Percentiles rank a stretch among this genome's conserved stretches.
Evolutionary conservation across 176 grass and related monocot species (phyloP).

Genomic region (Typha latifolia): DNA sequence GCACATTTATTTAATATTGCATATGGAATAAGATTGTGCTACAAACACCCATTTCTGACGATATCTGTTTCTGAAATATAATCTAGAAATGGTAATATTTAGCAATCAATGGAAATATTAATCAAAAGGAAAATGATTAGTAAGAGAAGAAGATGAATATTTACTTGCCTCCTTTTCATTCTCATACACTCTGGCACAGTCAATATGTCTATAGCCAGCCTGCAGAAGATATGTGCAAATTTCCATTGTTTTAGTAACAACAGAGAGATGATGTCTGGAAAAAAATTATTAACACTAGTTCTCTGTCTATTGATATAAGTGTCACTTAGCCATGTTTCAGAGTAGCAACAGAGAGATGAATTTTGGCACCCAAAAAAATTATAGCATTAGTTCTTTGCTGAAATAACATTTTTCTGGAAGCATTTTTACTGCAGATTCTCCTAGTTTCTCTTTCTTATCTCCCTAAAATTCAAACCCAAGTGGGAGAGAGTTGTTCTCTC

Average conservation of each 20-base stretch:
- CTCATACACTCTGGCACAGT: conserved; percentile 44
- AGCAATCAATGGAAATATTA: neutral
- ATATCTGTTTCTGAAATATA: neutral
- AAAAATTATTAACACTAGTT: too few species aligned
- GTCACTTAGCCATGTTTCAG: neutral
- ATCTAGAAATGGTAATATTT: neutral
- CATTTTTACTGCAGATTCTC: too few species aligned
- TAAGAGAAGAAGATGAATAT: conserved; percentile 6
- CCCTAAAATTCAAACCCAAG: too few species aligned
- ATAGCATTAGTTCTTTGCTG: too few species aligned
- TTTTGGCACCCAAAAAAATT: neutral
- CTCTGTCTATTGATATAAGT: too few species aligned
- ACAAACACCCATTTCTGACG: neutral
- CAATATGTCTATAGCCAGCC: conserved; percentile 66
- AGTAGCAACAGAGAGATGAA: conserved; percentile 5
- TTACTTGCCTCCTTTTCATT: conserved; percentile 57
- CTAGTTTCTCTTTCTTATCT: too few species aligned
- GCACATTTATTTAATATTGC: neutral
- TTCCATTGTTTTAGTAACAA: too few species aligned
- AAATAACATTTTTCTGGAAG: too few species aligned
- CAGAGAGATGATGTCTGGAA: too few species aligned
- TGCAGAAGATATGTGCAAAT: conserved; percentile 4
- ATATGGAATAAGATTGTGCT: neutral
- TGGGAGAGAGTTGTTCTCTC: too few species aligned
- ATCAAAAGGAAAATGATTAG: neutral